Conservation (phyloP, 2,329 filamentous ascomycete genomes). For the Rutstroemia sp. region DNA sequence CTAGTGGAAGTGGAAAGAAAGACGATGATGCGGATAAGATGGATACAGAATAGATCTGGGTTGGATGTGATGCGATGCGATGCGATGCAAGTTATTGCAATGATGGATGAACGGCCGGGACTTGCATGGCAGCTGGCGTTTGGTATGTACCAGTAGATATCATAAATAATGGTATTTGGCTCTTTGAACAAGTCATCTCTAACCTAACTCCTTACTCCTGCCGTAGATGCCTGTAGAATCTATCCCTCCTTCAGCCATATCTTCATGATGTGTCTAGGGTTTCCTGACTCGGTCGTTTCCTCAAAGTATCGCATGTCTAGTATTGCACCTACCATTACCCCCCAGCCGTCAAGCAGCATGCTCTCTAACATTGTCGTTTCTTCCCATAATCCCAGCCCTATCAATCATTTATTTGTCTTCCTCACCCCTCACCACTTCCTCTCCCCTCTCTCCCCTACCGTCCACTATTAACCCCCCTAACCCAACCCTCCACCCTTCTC, state of each 20-base stretch:
- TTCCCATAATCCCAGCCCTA: not conserved
- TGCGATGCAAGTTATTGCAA: slow-evolving; percentile 42
- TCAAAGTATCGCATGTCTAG: not conserved
- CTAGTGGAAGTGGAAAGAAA: slow-evolving; percentile 51
- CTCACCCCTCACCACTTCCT: not conserved
- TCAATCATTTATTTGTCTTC: not conserved
- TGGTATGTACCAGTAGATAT: slow-evolving; percentile 30
- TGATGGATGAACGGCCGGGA: slow-evolving; percentile 53
- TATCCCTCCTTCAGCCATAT: not conserved
- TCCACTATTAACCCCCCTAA: slow-evolving; percentile 61
- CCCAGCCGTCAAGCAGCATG: not conserved
- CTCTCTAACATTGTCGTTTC: not conserved
- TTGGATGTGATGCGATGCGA: slow-evolving; percentile 44
- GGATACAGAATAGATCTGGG: slow-evolving; percentile 65
- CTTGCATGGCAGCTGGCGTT: slow-evolving; percentile 30
- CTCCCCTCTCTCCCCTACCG: slow-evolving; percentile 6
- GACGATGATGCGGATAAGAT: slow-evolving; percentile 68
- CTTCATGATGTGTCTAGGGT: no score
- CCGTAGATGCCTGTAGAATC: not conserved
- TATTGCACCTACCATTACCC: no score
- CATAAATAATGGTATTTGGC: slow-evolving; percentile 13
- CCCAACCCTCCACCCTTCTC: slow-evolving; percentile 71
- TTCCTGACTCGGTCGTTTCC: no score
- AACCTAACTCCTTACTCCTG: not conserved
- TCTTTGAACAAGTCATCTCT: slow-evolving; percentile 10